Percentiles rank a stretch among this genome's conserved stretches.
Evolutionary conservation across 768 basidiomycete genomes (phyloP).

Genomic region (Xerocomellus amylosporus): DNA sequence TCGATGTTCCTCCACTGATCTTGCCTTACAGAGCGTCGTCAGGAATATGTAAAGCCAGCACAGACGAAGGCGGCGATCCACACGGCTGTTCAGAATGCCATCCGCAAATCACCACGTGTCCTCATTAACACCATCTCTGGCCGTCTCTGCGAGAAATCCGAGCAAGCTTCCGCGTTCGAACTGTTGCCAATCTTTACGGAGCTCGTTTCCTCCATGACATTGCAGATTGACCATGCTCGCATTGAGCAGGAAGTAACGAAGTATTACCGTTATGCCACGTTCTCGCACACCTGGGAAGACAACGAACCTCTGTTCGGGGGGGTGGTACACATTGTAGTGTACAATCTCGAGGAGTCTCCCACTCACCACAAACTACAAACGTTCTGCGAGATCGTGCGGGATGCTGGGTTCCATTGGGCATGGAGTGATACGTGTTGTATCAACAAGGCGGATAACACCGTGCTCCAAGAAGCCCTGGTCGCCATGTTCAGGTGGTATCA

Average conservation of each 20-base stretch:
- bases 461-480: constrained; percentile 1
- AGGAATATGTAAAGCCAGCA: neutral
- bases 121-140: constrained; percentile 7
- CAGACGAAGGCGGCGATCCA: neutral
- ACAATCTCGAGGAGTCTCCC: neutral
- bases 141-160: neutral
- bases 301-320: neutral
- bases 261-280: neutral
- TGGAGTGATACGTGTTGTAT: constrained; percentile 10
- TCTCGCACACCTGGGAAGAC: neutral
- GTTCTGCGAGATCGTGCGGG: constrained; percentile 3
- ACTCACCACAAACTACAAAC: constrained; percentile 3
- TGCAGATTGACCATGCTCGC: neutral
- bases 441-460: neutral
- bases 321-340: neutral
- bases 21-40: neutral
- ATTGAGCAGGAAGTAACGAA: neutral
- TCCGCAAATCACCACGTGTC: neutral
- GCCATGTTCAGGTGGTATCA: constrained; percentile 12
- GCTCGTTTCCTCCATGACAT: neutral
- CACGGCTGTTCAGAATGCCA: neutral
- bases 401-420: constrained; percentile 1
- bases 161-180: neutral
- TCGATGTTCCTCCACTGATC: neutral
- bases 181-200: neutral